Conservation (phyloP, 1,284 basidiomycete species). For the Microstroma glucosiphilum region DNA sequence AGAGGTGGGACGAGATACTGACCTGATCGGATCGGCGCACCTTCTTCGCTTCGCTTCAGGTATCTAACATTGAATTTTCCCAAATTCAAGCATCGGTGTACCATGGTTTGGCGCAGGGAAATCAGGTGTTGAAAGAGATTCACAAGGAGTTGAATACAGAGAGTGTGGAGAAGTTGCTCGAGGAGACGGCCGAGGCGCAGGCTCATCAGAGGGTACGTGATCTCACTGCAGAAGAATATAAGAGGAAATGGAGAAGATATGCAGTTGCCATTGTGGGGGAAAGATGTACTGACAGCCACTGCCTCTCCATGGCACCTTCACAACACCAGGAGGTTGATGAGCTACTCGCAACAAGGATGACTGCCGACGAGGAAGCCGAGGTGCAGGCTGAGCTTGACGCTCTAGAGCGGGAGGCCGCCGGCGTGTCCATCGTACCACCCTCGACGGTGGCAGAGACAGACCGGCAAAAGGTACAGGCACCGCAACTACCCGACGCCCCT, state of each 20-base stretch:
- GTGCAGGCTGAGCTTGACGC: slow-evolving; percentile 66
- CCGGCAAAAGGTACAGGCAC: slow-evolving; percentile 2
- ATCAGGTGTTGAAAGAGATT: slow-evolving; percentile 83
- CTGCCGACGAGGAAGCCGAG: slow-evolving; percentile 83
- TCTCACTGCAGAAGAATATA: neutral
- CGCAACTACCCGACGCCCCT: neutral
- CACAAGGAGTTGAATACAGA: slow-evolving; percentile 89
- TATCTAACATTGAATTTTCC: slow-evolving; percentile 91
- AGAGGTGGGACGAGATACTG: neutral
- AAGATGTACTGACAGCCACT: too few species aligned
- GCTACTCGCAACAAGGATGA: slow-evolving; percentile 73
- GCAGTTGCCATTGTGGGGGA: slow-evolving; percentile 13
- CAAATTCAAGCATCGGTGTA: slow-evolving; percentile 86
- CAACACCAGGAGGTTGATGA: slow-evolving; percentile 70
- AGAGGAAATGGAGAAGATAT: neutral
- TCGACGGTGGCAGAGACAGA: neutral
- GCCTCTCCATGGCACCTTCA: too few species aligned
- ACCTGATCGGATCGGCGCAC: neutral
- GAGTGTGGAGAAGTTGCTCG: slow-evolving; percentile 84
- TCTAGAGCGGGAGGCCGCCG: slow-evolving; percentile 17
- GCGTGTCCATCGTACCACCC: neutral
- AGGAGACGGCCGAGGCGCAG: slow-evolving; percentile 82
- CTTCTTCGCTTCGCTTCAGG: slow-evolving; percentile 57
- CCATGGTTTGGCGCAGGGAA: slow-evolving; percentile 86
- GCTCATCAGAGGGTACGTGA: slow-evolving; percentile 66